A percentile compares a stretch with the other conserved stretches of the same genome.
These are phyloP conservation scores for Epichloe sibirici DNA, from an alignment of 2,329 filamentous ascomycete species.

Conservation along the genomic window DNA sequence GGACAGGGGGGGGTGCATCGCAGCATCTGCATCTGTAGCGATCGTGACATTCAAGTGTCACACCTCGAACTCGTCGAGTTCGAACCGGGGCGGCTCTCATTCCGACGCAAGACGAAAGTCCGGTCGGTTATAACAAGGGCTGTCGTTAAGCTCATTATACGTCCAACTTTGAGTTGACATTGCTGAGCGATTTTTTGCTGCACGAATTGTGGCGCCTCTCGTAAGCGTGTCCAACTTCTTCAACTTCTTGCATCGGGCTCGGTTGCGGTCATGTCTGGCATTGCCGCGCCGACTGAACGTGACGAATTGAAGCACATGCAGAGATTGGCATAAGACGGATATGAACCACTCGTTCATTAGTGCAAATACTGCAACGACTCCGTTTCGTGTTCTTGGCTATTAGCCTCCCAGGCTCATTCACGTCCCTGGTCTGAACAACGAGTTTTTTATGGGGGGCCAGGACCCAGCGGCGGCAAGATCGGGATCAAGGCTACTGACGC, in stretches of 20 bases:
- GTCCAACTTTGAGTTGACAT: background rate
- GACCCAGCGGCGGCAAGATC: constrained; percentile 1
- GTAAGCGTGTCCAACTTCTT: background rate
- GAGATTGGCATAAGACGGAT: background rate
- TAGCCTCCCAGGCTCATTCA: background rate
- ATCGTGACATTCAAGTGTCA: background rate
- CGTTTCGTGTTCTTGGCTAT: too few species aligned
- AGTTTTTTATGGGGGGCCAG: background rate
- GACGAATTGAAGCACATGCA: background rate
- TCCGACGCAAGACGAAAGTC: too few species aligned
- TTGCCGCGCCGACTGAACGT: background rate
- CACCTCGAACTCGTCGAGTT: background rate
- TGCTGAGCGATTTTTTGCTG: background rate
- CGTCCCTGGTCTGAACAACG: background rate
- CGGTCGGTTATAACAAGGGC: background rate
- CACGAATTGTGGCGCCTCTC: background rate
- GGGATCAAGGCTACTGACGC: background rate
- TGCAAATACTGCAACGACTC: too few species aligned
- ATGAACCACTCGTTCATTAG: background rate
- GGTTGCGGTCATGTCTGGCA: background rate
- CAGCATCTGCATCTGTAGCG: background rate
- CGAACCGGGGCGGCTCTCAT: too few species aligned
- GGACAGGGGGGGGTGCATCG: background rate
- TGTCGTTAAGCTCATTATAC: background rate
- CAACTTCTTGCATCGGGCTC: background rate